Conservation (phyloP, 2,329 filamentous ascomycete species). For the Ophiostoma sp. region DNA sequence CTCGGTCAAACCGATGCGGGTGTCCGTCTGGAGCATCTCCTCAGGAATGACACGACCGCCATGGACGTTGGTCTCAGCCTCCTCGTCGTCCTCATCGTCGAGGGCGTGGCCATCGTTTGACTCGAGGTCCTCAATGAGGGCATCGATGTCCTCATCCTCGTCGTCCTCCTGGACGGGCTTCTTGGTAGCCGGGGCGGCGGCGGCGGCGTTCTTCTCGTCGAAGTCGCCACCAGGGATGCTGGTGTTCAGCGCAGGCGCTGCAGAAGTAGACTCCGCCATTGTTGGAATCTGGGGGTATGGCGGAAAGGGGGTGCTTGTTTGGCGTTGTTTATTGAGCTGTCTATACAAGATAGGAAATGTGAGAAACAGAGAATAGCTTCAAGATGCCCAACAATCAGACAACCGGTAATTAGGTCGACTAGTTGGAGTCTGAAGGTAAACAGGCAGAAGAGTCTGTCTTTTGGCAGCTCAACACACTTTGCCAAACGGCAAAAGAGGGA, state of each 20-base stretch:
- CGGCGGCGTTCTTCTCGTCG: slow-evolving; percentile 51
- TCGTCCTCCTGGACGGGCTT: slow-evolving; percentile 53
- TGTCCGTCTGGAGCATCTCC: slow-evolving; percentile 65
- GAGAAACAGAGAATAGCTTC: slow-evolving; percentile 22
- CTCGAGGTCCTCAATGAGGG: slow-evolving; percentile 81
- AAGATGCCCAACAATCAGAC: slow-evolving; percentile 6
- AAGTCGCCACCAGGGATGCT: slow-evolving; percentile 60
- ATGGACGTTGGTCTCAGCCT: slow-evolving; percentile 41
- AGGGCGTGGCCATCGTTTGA: slow-evolving; percentile 66
- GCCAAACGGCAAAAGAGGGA: slow-evolving; percentile 17
- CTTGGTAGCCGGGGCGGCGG: slow-evolving; percentile 28
- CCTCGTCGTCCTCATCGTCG: slow-evolving; percentile 57
- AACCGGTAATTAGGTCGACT: slow-evolving; percentile 9
- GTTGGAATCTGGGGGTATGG: slow-evolving; percentile 20
- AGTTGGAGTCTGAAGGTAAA: slow-evolving; percentile 11
- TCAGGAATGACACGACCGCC: slow-evolving; percentile 62
- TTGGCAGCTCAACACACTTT: slow-evolving; percentile 23
- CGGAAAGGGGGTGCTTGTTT: slow-evolving; percentile 26
- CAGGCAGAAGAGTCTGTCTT: slow-evolving; percentile 21
- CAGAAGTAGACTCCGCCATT: slow-evolving; percentile 53
- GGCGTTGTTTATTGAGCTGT: slow-evolving; percentile 23
- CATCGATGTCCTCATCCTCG: slow-evolving; percentile 78
- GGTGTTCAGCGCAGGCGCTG: slow-evolving; percentile 55
- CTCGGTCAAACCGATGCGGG: slow-evolving; percentile 62
- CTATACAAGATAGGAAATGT: slow-evolving; percentile 22